Conservation (phyloP, 345 rosid genomes). For the Gossypium herbaceum region DNA sequence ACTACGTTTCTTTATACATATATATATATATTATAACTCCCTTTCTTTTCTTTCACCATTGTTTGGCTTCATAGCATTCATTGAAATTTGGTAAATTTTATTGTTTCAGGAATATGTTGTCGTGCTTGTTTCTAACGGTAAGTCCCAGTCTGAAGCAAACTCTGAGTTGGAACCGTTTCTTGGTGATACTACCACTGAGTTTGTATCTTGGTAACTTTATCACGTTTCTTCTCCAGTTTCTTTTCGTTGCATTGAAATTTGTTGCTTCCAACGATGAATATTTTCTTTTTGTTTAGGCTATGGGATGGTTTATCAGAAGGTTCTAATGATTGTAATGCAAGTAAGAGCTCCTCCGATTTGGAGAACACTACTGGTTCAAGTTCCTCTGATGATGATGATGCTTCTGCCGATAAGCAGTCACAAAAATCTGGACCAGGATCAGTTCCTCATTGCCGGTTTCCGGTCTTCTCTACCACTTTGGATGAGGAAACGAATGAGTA, state of each 20-base stretch:
- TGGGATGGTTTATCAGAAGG: background rate
- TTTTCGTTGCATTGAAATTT: background rate
- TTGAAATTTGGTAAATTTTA: background rate
- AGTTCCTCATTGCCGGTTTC: background rate
- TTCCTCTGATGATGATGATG: background rate
- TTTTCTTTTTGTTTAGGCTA: constrained; percentile 4
- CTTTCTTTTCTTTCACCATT: background rate
- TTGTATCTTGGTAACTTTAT: constrained; percentile 13
- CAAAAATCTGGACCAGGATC: background rate
- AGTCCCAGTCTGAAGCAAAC: constrained; percentile 8
- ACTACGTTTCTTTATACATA: background rate
- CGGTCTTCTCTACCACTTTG: background rate
- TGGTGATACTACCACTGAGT: background rate
- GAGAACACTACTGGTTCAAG: background rate
- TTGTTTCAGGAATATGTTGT: constrained; percentile 14
- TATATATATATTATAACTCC: background rate
- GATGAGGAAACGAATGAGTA: background rate
- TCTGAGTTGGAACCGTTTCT: constrained; percentile 10
- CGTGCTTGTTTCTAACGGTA: constrained; percentile 20
- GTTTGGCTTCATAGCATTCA: background rate
- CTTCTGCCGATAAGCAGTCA: background rate
- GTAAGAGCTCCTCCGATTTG: background rate
- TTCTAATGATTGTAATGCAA: background rate
- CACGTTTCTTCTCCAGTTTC: background rate
- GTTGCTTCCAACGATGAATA: background rate